phyloP scores from a whole-genome alignment of 1,284 basidiomycete species.

The Cystobasidium slooffiae region DNA sequence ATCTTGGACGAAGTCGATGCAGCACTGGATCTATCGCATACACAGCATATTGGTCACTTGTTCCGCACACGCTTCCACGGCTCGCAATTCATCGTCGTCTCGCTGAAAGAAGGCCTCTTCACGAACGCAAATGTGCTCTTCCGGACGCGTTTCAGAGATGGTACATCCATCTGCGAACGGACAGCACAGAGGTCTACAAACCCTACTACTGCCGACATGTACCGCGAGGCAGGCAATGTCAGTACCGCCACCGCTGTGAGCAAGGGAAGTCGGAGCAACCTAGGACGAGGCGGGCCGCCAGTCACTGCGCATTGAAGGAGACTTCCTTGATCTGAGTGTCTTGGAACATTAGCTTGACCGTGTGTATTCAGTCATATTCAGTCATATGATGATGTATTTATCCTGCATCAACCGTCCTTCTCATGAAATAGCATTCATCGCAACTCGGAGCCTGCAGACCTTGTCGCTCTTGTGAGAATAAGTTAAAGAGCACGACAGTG shows the following conservation, averaged over 20 bases:
- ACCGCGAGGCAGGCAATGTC: constrained; percentile 21
- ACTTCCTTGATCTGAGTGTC: neutral
- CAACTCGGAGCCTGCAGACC: no score
- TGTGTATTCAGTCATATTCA: no score
- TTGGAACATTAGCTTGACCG: no score
- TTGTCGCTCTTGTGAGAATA: no score
- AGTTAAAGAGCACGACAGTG: no score
- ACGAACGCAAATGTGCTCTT: constrained; percentile 96
- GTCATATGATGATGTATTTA: no score
- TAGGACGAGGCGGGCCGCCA: neutral
- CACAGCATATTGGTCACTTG: constrained; percentile 90
- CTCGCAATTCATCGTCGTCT: constrained; percentile 96
- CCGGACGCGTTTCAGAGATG: constrained; percentile 66
- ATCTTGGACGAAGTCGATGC: constrained; percentile 88
- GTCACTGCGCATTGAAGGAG: constrained; percentile 20
- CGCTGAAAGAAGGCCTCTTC: constrained; percentile 94
- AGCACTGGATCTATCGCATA: constrained; percentile 79
- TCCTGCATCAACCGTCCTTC: no score
- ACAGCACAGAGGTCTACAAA: constrained; percentile 42
- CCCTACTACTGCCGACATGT: constrained; percentile 30
- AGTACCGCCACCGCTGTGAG: neutral
- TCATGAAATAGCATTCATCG: no score
- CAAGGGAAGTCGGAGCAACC: constrained; percentile 2
- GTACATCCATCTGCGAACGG: constrained; percentile 49
- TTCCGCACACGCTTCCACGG: constrained; percentile 98